Conservation (phyloP, 768 basidiomycete genomes). For the Mycena latifolia region DNA sequence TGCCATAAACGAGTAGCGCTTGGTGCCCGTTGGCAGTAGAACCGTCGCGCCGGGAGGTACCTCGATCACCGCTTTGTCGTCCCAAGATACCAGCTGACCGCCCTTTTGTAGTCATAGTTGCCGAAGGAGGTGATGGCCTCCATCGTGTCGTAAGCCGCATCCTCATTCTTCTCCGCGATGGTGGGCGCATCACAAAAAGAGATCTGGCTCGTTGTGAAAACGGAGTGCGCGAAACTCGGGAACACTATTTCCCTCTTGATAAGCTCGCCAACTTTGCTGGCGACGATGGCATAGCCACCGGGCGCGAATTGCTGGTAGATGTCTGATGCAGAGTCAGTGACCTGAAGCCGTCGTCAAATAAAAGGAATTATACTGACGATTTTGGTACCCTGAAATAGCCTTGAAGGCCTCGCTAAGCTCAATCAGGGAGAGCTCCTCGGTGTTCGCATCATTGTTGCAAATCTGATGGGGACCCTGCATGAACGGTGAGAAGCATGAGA, state of each 20-base stretch:
- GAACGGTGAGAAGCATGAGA: not conserved
- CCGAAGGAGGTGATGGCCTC: not conserved
- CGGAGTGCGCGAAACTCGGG: not conserved
- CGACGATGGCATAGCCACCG: not conserved
- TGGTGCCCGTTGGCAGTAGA: not conserved
- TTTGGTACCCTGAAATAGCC: conserved; percentile 1
- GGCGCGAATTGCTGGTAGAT: not conserved
- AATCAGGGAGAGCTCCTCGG: not conserved
- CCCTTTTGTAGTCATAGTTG: not conserved
- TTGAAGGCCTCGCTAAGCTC: not conserved
- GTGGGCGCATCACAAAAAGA: not conserved
- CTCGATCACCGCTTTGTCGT: not conserved
- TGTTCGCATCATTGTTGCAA: not conserved
- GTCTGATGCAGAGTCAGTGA: not conserved
- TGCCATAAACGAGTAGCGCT: not conserved
- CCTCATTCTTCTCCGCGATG: not conserved
- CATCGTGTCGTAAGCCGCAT: not conserved
- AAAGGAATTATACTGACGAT: conserved; percentile 11
- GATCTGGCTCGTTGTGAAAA: not conserved
- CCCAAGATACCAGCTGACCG: not conserved
- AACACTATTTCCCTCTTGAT: not conserved
- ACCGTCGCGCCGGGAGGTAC: not conserved
- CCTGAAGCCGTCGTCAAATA: too few relatives aligned
- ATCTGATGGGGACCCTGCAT: not conserved
- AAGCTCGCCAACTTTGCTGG: not conserved